Percentiles rank a stretch among this genome's conserved stretches.
Conservation (phyloP, 345 rosid genomes). For the Gossypium raimondii region DNA sequence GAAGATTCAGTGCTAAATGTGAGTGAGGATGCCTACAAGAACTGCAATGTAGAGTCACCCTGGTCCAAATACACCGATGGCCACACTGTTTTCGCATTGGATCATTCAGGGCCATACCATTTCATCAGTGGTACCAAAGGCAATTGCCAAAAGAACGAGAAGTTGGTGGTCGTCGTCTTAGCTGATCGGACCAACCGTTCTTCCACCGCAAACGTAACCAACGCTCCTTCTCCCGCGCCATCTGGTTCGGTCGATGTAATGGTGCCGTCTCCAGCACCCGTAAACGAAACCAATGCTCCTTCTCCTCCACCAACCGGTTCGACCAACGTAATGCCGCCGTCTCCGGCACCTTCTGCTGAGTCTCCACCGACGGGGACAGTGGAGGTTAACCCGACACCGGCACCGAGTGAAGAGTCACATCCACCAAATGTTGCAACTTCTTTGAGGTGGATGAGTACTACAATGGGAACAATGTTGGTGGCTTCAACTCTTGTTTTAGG, state of each 20-base stretch:
- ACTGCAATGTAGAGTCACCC: constrained; percentile 47
- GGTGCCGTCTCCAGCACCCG: not conserved
- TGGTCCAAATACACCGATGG: constrained; percentile 38
- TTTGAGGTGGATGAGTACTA: constrained; percentile 22
- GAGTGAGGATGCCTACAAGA: constrained; percentile 45
- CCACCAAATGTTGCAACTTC: constrained; percentile 36
- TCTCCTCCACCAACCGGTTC: constrained; percentile 1
- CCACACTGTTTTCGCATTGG: constrained; percentile 53
- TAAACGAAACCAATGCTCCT: constrained; percentile 15
- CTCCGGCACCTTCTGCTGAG: constrained; percentile 31
- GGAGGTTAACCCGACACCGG: constrained; percentile 47
- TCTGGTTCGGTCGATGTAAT: not conserved
- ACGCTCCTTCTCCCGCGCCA: constrained; percentile 31
- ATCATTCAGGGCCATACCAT: constrained; percentile 51
- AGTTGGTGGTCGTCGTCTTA: constrained; percentile 52
- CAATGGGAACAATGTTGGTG: constrained; percentile 38
- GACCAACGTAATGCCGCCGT: constrained; percentile 23
- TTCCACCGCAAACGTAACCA: constrained; percentile 20
- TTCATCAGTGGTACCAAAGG: constrained; percentile 81
- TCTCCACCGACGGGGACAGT: constrained; percentile 36
- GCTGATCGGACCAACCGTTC: constrained; percentile 50
- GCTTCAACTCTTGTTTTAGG: constrained; percentile 48
- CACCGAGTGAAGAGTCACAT: constrained; percentile 30
- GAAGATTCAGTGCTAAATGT: constrained; percentile 76
- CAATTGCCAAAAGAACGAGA: constrained; percentile 63